Evolutionary conservation across 768 basidiomycete species (phyloP), one percentile per base, ranked within the genome.

Genomic region (Pleurotus salmoneostramineus): DNA sequence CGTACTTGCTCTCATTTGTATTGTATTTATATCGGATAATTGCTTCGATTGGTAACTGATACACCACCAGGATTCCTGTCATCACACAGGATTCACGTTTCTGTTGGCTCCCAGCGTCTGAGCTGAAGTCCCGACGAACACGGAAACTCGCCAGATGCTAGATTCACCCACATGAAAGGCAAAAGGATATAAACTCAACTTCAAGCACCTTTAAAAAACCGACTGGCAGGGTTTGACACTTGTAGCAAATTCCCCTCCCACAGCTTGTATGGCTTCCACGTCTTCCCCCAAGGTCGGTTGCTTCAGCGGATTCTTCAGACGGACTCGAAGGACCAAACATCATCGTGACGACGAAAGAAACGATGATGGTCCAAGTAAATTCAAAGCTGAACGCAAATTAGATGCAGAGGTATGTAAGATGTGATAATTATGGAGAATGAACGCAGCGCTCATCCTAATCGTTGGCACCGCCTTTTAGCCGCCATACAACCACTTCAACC

Each of bases 401-500:
- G 58, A 56, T 31, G 35, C 47, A 8, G 33, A n/a, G 11, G 32
- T 34, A 61, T 35, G 37, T 14, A 40, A 43, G 44, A 27, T 55
- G n/a, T n/a, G 15, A 6, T 10, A 55, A 27, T 27, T 1, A 27
- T 27, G 21, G 1, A 27, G 21, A 27, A 27, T 27, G 21, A 3
- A 27, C 21, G 3, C 21, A 27, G 21, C 21, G 21, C 21, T 27
- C 21, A 27, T 27, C 21, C 21, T 27, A 27, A 27, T 27, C 21
- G 21, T 27, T 27, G 21, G 21, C 21, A 7, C 36, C 33, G n/a
- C n/a, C 35, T 45, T 17, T 10, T 40, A 61, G 49, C 45, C 64
- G 43, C 58, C 65, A 36, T 60, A 70, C 37, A 57, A 68, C 46
- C 74, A 68, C 27, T 77, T 73, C 50, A 73, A 69, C 59, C 73